phyloP scores from a whole-genome alignment of 106 monocot genomes.

The Narthecium ossifragum region DNA sequence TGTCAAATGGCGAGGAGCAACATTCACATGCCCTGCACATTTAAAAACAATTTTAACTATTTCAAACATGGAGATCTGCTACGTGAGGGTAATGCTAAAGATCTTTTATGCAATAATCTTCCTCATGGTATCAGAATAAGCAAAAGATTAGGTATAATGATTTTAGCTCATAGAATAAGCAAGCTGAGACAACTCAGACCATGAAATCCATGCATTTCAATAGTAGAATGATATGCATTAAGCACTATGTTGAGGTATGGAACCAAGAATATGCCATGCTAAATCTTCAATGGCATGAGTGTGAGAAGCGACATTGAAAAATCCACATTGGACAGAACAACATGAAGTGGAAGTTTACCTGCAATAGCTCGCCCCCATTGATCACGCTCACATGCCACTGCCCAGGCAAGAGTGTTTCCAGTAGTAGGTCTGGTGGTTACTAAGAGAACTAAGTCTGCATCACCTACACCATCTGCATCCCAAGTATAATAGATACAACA shows the following conservation, averaged over 20 bases:
- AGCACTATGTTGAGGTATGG: too few relatives aligned
- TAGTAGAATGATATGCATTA: too few relatives aligned
- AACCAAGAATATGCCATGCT: too few relatives aligned
- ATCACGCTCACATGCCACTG: slow-evolving; percentile 97
- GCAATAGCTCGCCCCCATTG: slow-evolving; percentile 99
- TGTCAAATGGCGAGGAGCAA: slow-evolving; percentile 96
- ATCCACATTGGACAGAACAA: not conserved
- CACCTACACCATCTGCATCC: slow-evolving; percentile 78
- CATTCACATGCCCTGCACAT: slow-evolving; percentile 86
- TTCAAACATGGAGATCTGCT: not conserved
- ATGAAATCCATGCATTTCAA: too few relatives aligned
- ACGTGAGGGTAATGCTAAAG: not conserved
- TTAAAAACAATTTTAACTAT: not conserved
- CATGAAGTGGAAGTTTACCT: slow-evolving; percentile 29
- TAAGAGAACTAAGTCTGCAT: slow-evolving; percentile 91
- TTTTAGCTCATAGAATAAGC: too few relatives aligned
- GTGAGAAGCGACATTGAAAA: too few relatives aligned
- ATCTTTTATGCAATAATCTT: too few relatives aligned
- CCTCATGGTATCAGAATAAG: too few relatives aligned
- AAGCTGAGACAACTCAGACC: too few relatives aligned
- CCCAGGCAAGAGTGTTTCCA: slow-evolving; percentile 99
- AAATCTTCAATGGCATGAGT: too few relatives aligned
- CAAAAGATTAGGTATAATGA: too few relatives aligned
- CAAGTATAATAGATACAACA: too few relatives aligned
- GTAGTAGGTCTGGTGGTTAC: slow-evolving; percentile 97